Conservation (phyloP, 495 filamentous ascomycete species). For the Aspergillus sclerotioniger region DNA sequence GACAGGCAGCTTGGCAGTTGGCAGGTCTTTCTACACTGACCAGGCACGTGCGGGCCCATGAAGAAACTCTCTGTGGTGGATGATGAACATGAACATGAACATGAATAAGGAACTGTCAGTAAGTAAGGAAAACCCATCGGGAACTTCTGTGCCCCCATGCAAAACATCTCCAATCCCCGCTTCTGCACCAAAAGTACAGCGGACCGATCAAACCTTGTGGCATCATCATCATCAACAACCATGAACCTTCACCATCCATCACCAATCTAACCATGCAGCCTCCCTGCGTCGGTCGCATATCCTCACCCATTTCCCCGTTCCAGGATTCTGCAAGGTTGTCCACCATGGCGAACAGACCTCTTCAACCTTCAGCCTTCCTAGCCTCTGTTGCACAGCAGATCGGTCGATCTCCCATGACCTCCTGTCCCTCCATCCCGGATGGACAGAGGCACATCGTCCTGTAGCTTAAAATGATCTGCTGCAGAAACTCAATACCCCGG, state of each 20-base stretch:
- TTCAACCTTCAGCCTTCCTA: constrained; percentile 8
- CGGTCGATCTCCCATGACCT: constrained; percentile 16
- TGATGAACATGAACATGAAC: too few species aligned
- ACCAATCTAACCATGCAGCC: constrained; percentile 7
- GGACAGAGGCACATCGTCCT: constrained; percentile 7
- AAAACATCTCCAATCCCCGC: too few species aligned
- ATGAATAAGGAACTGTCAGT: too few species aligned
- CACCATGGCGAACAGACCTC: constrained; percentile 17
- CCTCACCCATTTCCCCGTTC: constrained; percentile 8
- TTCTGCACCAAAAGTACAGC: too few species aligned
- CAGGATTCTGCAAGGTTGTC: constrained; percentile 16
- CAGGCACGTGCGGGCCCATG: too few species aligned
- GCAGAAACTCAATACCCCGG: constrained; percentile 1
- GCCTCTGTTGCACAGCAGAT: constrained; percentile 17
- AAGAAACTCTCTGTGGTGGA: too few species aligned
- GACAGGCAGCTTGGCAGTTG: too few species aligned
- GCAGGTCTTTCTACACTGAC: too few species aligned
- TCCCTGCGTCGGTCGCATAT: constrained; percentile 18
- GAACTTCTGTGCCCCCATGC: too few species aligned
- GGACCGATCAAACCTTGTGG: too few species aligned
- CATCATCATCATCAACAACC: too few species aligned
- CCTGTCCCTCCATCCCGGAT: not conserved
- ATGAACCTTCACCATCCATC: constrained; percentile 2
- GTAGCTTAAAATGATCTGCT: constrained; percentile 2
- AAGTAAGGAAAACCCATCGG: too few species aligned